phyloP scores from a whole-genome alignment of 2,329 filamentous ascomycete genomes.

The Penicillium sp. region DNA sequence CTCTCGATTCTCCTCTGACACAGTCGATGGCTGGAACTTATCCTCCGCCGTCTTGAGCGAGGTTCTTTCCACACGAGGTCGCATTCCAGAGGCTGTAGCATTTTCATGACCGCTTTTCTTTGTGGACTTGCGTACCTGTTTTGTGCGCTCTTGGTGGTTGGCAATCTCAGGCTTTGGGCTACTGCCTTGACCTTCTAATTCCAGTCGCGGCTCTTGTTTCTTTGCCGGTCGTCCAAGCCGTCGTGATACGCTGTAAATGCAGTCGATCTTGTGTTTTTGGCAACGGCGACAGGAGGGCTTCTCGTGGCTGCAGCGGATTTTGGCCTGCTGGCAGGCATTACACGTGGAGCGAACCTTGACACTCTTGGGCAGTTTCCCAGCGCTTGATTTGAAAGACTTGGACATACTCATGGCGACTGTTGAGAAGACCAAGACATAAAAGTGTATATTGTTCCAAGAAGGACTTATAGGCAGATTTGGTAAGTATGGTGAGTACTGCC shows the following conservation, averaged over 20 bases:
- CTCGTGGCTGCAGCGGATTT: constrained; percentile 37
- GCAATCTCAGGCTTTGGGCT: neutral
- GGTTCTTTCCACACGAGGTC: neutral
- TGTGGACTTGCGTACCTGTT: neutral
- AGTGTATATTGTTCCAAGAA: neutral
- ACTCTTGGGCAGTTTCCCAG: constrained; percentile 26
- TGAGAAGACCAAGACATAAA: too few relatives aligned
- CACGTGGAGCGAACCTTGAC: constrained; percentile 37
- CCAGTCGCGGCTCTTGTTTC: constrained; percentile 16
- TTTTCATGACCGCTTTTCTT: constrained; percentile 1
- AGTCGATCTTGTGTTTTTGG: constrained; percentile 32
- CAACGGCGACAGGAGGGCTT: constrained; percentile 34
- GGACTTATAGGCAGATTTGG: neutral
- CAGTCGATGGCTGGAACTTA: neutral
- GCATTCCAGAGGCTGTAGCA: too few relatives aligned
- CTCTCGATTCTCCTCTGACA: neutral
- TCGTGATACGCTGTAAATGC: constrained; percentile 35
- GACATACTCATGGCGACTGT: constrained; percentile 1
- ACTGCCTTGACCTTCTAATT: neutral
- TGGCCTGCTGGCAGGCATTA: constrained; percentile 38
- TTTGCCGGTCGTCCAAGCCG: constrained; percentile 34
- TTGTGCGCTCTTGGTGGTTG: constrained; percentile 1
- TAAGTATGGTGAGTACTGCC: neutral
- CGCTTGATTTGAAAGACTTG: neutral
- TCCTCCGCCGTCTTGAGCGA: neutral